Base-by-base conservation (phyloP, 345 rosid species). In the Linum usitatissimum region DNA sequence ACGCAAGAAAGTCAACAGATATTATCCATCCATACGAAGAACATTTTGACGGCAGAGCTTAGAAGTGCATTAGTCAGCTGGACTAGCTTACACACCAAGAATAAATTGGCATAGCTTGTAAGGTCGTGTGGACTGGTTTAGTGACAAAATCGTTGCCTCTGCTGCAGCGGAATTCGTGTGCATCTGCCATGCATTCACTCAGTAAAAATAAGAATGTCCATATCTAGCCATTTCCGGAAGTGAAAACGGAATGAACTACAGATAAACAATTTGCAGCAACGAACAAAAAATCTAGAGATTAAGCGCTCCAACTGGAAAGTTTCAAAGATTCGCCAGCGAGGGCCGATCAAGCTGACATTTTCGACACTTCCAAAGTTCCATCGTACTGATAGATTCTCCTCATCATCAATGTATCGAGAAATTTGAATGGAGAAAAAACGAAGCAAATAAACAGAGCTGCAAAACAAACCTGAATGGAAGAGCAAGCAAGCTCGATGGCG, bases 401-500 rank as follows among this genome's bases (percentile, higher is more conserved):
- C 51, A 12, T 45, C 17, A 45, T 45, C 51, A 45, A 45, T 10
- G 10, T 10, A 15, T 13, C 51, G 51, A 45, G 51, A 10, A 45
- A 45, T 15, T 17, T 7, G 14, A 45, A 45, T 45, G 15, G 7
- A 2, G 20, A 20, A 4, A 6, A 13, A 5, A 21, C 57, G 36
- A 28, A 10, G 34, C 17, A n/a, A 2, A 30, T 4, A 19, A 34
- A 6, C 20, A 38, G 51, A 58, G 58, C 55, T 21, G 64, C 40
- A n/a, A n/a, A 45, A 39, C 53, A 56, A 61, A 93, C 99, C 94
- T 93, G 96, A 73, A 90, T 79, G 66, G 86, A 79, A 70, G 94
- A 71, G 82, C 97, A 93, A 62, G 99, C 99, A 53, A 80, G 76
- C 78, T 93, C 99, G 76, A 93, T 90, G 75, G 96, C 78, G n/a